phyloP scores from a whole-genome alignment of 495 filamentous ascomycete genomes.

The Penicillium fimorum region DNA sequence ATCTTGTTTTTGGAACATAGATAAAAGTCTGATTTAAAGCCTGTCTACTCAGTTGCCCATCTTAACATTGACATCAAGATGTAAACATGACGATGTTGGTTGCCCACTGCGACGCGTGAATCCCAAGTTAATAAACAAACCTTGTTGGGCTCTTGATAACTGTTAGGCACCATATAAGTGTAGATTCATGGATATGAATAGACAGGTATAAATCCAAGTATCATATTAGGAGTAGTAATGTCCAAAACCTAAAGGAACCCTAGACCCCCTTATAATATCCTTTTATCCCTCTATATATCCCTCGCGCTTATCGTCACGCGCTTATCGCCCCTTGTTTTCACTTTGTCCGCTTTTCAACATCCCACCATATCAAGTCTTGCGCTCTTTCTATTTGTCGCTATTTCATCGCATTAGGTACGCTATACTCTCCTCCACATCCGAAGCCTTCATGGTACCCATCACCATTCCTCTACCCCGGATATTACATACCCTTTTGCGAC shows the following conservation, averaged over 20 bases:
- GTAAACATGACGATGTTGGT: slow-evolving; percentile 13
- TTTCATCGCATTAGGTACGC: neutral
- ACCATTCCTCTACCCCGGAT: neutral
- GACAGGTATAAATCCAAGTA: neutral
- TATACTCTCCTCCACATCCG: neutral
- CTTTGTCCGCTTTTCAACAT: slow-evolving; percentile 29
- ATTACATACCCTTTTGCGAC: neutral
- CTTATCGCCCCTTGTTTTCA: slow-evolving; percentile 37
- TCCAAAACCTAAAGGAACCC: too few relatives aligned
- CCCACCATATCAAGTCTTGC: slow-evolving; percentile 18
- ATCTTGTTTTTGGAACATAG: neutral
- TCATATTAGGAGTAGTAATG: neutral
- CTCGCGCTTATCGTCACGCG: slow-evolving; percentile 31
- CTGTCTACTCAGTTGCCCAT: too few relatives aligned
- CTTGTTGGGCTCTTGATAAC: slow-evolving; percentile 17
- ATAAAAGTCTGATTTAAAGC: too few relatives aligned
- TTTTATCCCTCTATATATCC: neutral
- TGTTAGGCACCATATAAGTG: slow-evolving; percentile 7
- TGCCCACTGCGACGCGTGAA: slow-evolving; percentile 27
- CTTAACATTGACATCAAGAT: neutral
- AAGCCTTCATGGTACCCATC: neutral
- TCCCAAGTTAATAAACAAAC: slow-evolving; percentile 20
- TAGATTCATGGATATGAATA: neutral
- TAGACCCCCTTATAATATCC: too few relatives aligned
- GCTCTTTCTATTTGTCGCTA: neutral